Conservation (phyloP, 2,329 filamentous ascomycete species). For the Alternaria sp. region DNA sequence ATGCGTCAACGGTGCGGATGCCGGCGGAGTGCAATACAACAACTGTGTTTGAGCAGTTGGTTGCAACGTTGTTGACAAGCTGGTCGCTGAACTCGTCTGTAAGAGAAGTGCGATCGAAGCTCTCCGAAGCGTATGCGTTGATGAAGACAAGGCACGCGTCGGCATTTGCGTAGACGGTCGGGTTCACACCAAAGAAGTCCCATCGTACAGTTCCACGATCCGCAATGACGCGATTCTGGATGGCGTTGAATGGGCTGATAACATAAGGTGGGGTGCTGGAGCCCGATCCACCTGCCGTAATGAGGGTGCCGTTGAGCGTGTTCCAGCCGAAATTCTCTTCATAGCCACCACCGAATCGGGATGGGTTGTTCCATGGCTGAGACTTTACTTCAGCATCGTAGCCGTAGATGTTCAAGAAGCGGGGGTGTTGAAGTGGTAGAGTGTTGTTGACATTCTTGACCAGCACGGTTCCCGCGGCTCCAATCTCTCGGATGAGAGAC, state of each 20-base stretch:
- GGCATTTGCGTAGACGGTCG: constrained; percentile 38
- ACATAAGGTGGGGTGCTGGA: constrained; percentile 50
- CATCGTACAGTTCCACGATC: constrained; percentile 43
- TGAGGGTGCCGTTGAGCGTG: constrained; percentile 52
- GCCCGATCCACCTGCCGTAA: constrained; percentile 48
- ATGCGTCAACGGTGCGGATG: constrained; percentile 76
- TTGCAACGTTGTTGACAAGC: constrained; percentile 54
- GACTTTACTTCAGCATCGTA: constrained; percentile 48
- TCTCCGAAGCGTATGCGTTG: constrained; percentile 57
- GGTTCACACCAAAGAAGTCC: constrained; percentile 44
- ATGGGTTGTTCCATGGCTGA: constrained; percentile 46
- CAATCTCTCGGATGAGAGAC: constrained; percentile 49
- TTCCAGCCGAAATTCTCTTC: constrained; percentile 48
- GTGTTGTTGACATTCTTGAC: constrained; percentile 62
- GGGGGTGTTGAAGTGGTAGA: constrained; percentile 57
- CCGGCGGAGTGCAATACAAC: constrained; percentile 54
- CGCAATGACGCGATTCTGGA: constrained; percentile 39
- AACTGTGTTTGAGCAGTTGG: constrained; percentile 58
- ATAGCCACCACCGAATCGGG: constrained; percentile 48
- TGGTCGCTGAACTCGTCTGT: constrained; percentile 30
- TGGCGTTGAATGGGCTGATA: constrained; percentile 51
- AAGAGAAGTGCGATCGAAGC: constrained; percentile 33
- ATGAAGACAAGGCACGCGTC: constrained; percentile 63
- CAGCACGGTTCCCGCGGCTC: constrained; percentile 49
- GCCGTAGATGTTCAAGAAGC: constrained; percentile 48